Conservation (phyloP, 805 yeast species). For the Pichia pseudocactophila region DNA sequence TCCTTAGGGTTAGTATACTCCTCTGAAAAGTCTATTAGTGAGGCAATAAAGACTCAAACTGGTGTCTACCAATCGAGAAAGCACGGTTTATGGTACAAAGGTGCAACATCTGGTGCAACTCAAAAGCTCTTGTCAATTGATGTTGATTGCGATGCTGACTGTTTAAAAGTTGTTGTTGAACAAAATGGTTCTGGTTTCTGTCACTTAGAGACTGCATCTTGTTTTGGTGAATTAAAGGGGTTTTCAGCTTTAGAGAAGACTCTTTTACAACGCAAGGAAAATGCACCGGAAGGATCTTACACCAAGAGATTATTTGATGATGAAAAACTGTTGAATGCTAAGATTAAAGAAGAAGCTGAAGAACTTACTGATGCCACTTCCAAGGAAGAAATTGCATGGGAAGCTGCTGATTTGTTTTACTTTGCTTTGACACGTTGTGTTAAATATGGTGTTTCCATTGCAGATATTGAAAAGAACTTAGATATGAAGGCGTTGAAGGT, state of each 20-base stretch:
- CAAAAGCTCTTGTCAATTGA: slow-evolving; percentile 63
- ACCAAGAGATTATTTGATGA: slow-evolving; percentile 83
- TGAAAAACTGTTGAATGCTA: slow-evolving; percentile 64
- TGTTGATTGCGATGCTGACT: slow-evolving; percentile 88
- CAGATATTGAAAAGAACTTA: slow-evolving; percentile 77
- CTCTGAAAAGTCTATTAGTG: slow-evolving; percentile 68
- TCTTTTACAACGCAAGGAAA: slow-evolving; percentile 47
- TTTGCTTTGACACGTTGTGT: slow-evolving; percentile 46
- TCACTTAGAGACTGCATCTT: slow-evolving; percentile 72
- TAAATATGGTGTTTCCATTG: slow-evolving; percentile 67
- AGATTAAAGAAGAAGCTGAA: slow-evolving; percentile 93
- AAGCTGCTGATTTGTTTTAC: slow-evolving; percentile 81
- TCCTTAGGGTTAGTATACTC: slow-evolving; percentile 90
- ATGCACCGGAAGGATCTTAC: slow-evolving; percentile 91
- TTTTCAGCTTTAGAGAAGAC: slow-evolving; percentile 59
- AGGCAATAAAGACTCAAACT: slow-evolving; percentile 68
- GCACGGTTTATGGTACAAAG: slow-evolving; percentile 93
- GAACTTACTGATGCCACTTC: slow-evolving; percentile 80
- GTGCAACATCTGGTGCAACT: slow-evolving; percentile 93
- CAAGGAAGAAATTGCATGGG: slow-evolving; percentile 78
- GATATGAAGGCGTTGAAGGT: slow-evolving; percentile 79
- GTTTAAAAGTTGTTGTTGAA: slow-evolving; percentile 76
- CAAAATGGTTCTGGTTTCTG: slow-evolving; percentile 89
- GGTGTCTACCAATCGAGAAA: slow-evolving; percentile 94
- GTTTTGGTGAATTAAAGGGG: slow-evolving; percentile 71